Evolutionary conservation across 2,329 filamentous ascomycete genomes (phyloP), one percentile per base, ranked within the genome.

Genomic region (Neobulgaria alba): DNA sequence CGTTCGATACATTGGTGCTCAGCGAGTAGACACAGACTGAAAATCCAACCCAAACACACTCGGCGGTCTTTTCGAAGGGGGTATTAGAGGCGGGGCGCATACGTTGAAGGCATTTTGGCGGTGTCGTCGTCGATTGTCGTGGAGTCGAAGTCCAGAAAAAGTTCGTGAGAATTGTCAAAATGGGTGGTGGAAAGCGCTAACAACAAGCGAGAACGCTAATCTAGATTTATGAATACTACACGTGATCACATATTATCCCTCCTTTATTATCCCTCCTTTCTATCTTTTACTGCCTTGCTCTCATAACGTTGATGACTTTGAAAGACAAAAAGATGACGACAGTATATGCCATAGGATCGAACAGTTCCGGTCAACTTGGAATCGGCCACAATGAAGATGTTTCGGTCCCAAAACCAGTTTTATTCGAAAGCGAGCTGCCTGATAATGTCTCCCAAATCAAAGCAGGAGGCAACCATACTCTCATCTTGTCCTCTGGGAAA

Each of bases 391-490:
- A 67, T 46, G 77, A 85, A 57, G 83, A 88, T 54, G 76, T 85
- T 35, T 81, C 79, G 1, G 66, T 75, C 0, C 81, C 82, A 2
- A 75, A 79, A 47, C 67, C 65, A 47, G 78, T 76, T 48, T 52
- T 72, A n/a, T 82, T 85, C 59, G 57, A 66, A 4, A 34, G 41
- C 36, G 57, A 63, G 26, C 51, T 55, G 19, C 58, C 64, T 10
- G 55, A 59, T 18, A 47, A 60, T 12, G 58, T 71, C 41, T 26
- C 23, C 23, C 49, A 55, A 39, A 45, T 58, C 5, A 50, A 36
- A 42, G 71, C 85, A 5, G 90, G 90, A 3, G 89, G 89, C 1
- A 95, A 95, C 56, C 90, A 95, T 61, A 93, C 87, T 0, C 64
- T 95, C 3, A 59, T 94, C 8, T 66, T 88, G 9, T 75, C 73